phyloP scores from a whole-genome alignment of 495 filamentous ascomycete species.

The Aspergillus hancockii region DNA sequence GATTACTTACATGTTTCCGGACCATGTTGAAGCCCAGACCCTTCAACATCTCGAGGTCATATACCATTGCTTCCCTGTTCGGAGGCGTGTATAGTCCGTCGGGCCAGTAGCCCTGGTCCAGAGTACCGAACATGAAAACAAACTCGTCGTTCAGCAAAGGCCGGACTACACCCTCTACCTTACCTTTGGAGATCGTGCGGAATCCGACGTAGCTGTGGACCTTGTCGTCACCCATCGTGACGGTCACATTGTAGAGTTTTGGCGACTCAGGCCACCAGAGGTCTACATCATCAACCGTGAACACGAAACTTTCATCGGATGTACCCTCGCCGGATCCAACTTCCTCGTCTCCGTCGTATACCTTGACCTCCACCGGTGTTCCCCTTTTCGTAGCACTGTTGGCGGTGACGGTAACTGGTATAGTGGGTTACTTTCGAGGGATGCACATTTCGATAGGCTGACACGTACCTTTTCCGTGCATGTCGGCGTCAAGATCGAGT shows the following conservation, averaged over 20 bases:
- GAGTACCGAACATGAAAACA: slow-evolving; percentile 63
- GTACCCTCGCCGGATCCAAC: slow-evolving; percentile 40
- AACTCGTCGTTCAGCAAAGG: slow-evolving; percentile 65
- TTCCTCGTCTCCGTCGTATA: slow-evolving; percentile 43
- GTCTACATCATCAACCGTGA: slow-evolving; percentile 50
- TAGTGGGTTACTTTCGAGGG: not conserved
- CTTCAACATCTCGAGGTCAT: slow-evolving; percentile 61
- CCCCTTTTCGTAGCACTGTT: slow-evolving; percentile 32
- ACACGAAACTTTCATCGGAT: slow-evolving; percentile 50
- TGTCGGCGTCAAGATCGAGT: slow-evolving; percentile 57
- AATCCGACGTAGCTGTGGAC: slow-evolving; percentile 67
- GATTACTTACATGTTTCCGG: slow-evolving; percentile 60
- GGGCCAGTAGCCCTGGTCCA: slow-evolving; percentile 72
- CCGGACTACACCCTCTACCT: slow-evolving; percentile 58
- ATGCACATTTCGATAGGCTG: not conserved
- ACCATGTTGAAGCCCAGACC: slow-evolving; percentile 65
- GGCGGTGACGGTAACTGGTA: slow-evolving; percentile 52
- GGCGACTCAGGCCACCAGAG: slow-evolving; percentile 65
- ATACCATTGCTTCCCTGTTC: slow-evolving; percentile 63
- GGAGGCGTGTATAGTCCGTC: slow-evolving; percentile 65
- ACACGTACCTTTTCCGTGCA: slow-evolving; percentile 57
- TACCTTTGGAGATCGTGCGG: slow-evolving; percentile 56
- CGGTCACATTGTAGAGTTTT: slow-evolving; percentile 60
- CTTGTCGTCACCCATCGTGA: slow-evolving; percentile 55
- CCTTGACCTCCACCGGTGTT: slow-evolving; percentile 42